Conservation (phyloP, 495 filamentous ascomycete species). For the Penicillium cosmopolitanum region DNA sequence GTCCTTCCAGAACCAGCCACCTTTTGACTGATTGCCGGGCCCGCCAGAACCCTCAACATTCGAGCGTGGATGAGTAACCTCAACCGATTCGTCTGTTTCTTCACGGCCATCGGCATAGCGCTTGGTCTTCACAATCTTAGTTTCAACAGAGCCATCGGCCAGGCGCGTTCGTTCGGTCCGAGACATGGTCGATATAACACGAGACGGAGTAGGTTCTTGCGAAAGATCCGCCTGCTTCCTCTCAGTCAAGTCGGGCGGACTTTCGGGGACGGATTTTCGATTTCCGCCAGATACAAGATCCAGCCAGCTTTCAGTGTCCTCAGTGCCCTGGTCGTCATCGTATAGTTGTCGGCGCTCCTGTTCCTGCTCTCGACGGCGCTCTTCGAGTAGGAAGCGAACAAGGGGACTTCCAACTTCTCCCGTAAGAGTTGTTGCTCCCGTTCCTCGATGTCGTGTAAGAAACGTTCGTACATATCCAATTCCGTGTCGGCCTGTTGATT, state of each 20-base stretch:
- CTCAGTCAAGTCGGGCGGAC: conserved; percentile 10
- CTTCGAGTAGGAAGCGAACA: conserved; percentile 38
- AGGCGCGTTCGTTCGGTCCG: conserved; percentile 57
- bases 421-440: conserved; percentile 37
- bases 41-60: conserved; percentile 15
- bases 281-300: conserved; percentile 39
- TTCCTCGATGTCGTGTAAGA: conserved; percentile 44
- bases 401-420: conserved; percentile 35
- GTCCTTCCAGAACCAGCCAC: conserved; percentile 50
- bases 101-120: conserved; percentile 67
- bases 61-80: conserved; percentile 31
- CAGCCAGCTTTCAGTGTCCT: conserved; percentile 35
- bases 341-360: conserved; percentile 6
- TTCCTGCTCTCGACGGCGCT: conserved; percentile 29
- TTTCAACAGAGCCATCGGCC: conserved; percentile 64
- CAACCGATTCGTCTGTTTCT: conserved; percentile 54
- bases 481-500: conserved; percentile 37
- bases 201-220: conserved; percentile 17
- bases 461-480: conserved; percentile 49
- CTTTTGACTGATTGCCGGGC: conserved; percentile 23
- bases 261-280: conserved; percentile 34
- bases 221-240: conserved; percentile 9
- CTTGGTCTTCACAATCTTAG: conserved; percentile 61
- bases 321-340: conserved; percentile 18
- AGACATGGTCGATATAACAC: conserved; percentile 59